Evolutionary conservation across 2,329 filamentous ascomycete species (phyloP), one percentile per base, ranked within the genome.

Genomic region (Pseudogymnoascus sp.): DNA sequence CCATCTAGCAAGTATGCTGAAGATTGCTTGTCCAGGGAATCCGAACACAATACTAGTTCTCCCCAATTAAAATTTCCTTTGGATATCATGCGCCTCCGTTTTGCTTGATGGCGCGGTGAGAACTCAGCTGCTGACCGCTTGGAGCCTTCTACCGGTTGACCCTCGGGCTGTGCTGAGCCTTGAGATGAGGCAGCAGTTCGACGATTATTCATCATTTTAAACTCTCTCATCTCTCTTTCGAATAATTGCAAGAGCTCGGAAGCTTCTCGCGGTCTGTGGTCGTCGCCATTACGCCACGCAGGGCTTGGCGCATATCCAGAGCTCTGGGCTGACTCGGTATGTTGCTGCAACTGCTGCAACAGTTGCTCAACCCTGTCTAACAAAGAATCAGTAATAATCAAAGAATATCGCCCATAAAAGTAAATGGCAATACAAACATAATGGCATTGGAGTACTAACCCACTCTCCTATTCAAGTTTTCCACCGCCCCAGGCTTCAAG

Each of bases 401-500:
- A 63, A 62, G 66, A 71, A 4, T 66, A 66, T 69, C 12, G 26
- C 23, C 11, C 29, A 23, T 61, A 34, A 31, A 61, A 42, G 54
- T 4, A 40, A 31, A 16, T 57, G 10, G 6, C 45, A 16, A 57
- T 8, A 12, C 10, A 57, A 29, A 51, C 21, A 51, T 10, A 29
- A 51, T 51, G 14, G 45, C 47, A 57, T 57, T 29, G 51, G 1
- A 11, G 12, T 21, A 59, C 62, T 64, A 47, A 73, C 74, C 71
- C 21, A 77, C 67, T 64, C 75, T 68, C 62, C 70, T 67, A 60
- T 75, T 75, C 21, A 77, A 64, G 36, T 69, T 72, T 37, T 77
- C 75, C 23, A 77, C 70, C 1, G 74, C 75, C 1, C 76, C 76
- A 8, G 69, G 66, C 64, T 76, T 76, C 63, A 77, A 70, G 2